Evolutionary conservation across 257 asterid species (phyloP), one percentile per base, ranked within the genome.

Genomic region (Solanum microdontum): DNA sequence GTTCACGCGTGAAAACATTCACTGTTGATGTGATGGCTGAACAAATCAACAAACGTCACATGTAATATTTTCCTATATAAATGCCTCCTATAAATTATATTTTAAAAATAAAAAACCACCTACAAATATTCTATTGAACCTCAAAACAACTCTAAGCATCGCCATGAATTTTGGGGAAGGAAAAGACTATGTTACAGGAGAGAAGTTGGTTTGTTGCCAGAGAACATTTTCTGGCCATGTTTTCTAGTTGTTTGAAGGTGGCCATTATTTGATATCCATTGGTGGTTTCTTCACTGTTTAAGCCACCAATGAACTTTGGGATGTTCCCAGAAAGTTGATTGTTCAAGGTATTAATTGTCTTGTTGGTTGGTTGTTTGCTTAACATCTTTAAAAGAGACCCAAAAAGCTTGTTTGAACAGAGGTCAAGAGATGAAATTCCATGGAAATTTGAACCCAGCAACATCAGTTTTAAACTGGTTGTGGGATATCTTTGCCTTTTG

Each of bases 241-340:
- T 74, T 36, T 74, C 82, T 12, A 24, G 55, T 36, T 74, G 32
- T 74, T 36, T 74, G 82, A 36, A 74, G 19, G 32, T 23, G 32
- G 51, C 51, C 19, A 12, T 32, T 34, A 2, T 11, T 28, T 74
- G 26, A 73, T 34, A 17, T 73, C 17, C 8, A 7, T 34, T 73
- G 82, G 30, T 36, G 82, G 82, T 74, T 21, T 21, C 4, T 74
- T 36, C 82, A 11, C 55, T 74, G 82, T 86, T 90, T 90, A 90
- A 79, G 36, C 91, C 92, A 12, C 48, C 88, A 36, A 83, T 33
- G 79, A 95, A 89, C 26, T 92, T 93, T 10, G 98, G 98, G 60
- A 96, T 92, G 88, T 64, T 87, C 10, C 99, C 97, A 1, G 97
- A 90, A 51, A 96, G 93, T 73, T 87, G 93, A 86, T 95, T 94